Base-by-base conservation (phyloP, 441 rosid species). In the Kokia cookei region DNA sequence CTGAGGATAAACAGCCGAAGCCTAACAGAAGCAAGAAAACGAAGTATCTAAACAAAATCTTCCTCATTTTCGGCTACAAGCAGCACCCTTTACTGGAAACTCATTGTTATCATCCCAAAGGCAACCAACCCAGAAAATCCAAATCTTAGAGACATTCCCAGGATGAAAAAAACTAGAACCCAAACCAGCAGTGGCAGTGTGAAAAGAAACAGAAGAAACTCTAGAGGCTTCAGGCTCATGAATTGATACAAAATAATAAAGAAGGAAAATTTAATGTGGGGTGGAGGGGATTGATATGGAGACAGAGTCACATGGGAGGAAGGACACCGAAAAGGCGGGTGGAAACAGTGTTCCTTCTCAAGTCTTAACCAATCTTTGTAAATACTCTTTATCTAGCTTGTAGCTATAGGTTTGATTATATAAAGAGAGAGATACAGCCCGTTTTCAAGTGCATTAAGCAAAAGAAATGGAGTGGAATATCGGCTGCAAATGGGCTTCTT, bases 241-340 rank as follows among this genome's bases (percentile, higher is more conserved):
- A 69, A 15, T 22, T 60, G 45, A 60, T 22, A 37, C 14, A 42
- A 32, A 17, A 65, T 4, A 27, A 59, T 54, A 69, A 42, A 42
- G 40, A 19, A 42, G 27, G 10, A 61, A 74, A 29, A 60, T 24
- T 37, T 43, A 15, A 37, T 37, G 42, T 37, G 42, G 42, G 42
- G 42, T 51, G 75, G 48, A 24, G 43, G 42, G 54, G 12, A 29
- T n/a, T 12, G 55, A 68, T 27, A 62, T 70, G 42, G 64, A 42
- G 58, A 8, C 66, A 71, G 29, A 61, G 72, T 86, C 82, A 81
- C 83, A 81, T 81, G 84, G 79, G 72, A 64, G 19, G 58, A 65
- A 62, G 50, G 50, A 19, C 4, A 73, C 69, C 15, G 42, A 76
- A 79, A 77, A 76, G 84, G 88, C 86, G 82, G 86, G 86, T 77